Base-by-base conservation (phyloP, 1,139 yeast species). In the Saccharomyces pastorianus region DNA sequence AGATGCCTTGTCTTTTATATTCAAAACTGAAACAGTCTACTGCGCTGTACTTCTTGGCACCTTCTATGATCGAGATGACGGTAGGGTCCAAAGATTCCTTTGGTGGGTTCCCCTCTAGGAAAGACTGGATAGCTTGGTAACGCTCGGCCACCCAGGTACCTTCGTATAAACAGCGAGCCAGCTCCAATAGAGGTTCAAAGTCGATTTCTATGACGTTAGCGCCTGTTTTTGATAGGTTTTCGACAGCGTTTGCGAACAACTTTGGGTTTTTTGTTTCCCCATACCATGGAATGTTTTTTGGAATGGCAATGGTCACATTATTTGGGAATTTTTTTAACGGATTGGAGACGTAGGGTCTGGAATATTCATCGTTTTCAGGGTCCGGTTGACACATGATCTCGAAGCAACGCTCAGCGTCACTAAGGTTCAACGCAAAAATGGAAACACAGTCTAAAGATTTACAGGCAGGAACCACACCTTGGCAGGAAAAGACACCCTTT, bases 131-230 rank as follows among this genome's bases (percentile, higher is more conserved):
- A 20, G 96, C 96, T 58, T 89, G 82, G 72, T 83, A 90, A 62
- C 99, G 81, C 74, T 93, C 99, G 28, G 95, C 88, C 9, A 93
- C 98, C 99, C 99, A 93, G n/a, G 98, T 88, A 55, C 99, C 99
- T 65, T 91, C 97, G 70, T 93, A 93, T 47, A 93, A 78, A 66
- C 93, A 85, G 61, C 81, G 81, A n/a, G 98, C 99, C 58, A 93
- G 77, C 49, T 85, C 87, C 58, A 87, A 74, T 51, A 93, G 76
- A 9, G 90, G 86, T 11, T 83, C 73, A 65, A 91, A 89, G 71
- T 88, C 90, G 46, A 84, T 71, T 9, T 83, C 74, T 13, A 79
- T 77, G 47, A 87, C 71, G 53, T 79, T 80, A 42, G 85, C 88
- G 44, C 87, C 84, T 14, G 78, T 65, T 28, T 72, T 66, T 48